A percentile compares a stretch with the other conserved stretches of the same genome.
Evolutionary conservation across 2,329 filamentous ascomycete species (phyloP).

Genomic region (Bisporella sp.): DNA sequence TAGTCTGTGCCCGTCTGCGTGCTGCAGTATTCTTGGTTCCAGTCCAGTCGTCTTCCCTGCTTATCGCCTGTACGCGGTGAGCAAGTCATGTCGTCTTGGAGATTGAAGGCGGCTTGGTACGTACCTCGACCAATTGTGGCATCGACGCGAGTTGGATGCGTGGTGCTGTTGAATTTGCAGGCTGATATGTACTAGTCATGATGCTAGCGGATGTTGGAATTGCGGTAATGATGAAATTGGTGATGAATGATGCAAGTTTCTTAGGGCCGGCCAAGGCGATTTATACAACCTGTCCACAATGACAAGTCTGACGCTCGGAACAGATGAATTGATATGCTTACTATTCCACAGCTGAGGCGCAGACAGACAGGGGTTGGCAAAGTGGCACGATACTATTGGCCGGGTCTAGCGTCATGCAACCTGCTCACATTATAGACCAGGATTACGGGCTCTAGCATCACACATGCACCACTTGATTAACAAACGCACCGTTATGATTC

Average conservation of each 20-base stretch:
- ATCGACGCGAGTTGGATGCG: slow-evolving; percentile 27
- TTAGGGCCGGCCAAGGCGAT: too few species aligned
- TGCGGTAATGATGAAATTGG: too few species aligned
- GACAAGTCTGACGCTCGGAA: slow-evolving; percentile 6
- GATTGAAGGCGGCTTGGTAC: slow-evolving; percentile 10
- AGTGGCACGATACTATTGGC: slow-evolving; percentile 5
- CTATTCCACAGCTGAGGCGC: too few species aligned
- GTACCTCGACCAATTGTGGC: slow-evolving; percentile 33
- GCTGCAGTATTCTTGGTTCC: slow-evolving; percentile 35
- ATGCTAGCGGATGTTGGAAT: too few species aligned
- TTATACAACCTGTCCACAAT: slow-evolving; percentile 13
- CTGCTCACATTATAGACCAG: slow-evolving; percentile 25
- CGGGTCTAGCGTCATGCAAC: slow-evolving; percentile 29
- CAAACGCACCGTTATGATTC: too few species aligned
- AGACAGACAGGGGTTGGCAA: neutral
- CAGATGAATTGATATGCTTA: too few species aligned
- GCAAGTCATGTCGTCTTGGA: slow-evolving; percentile 18
- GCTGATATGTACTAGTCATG: too few species aligned
- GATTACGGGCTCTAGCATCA: neutral
- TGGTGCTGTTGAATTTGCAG: slow-evolving; percentile 7
- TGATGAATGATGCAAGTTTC: too few species aligned
- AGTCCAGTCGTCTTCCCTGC: slow-evolving; percentile 38
- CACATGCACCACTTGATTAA: too few species aligned
- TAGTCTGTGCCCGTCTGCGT: slow-evolving; percentile 36
- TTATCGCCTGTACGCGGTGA: slow-evolving; percentile 29